Percentiles rank a stretch among this genome's conserved stretches.
phyloP scores from a whole-genome alignment of 352 stramenopile species.

The Phytophthora fragariae region DNA sequence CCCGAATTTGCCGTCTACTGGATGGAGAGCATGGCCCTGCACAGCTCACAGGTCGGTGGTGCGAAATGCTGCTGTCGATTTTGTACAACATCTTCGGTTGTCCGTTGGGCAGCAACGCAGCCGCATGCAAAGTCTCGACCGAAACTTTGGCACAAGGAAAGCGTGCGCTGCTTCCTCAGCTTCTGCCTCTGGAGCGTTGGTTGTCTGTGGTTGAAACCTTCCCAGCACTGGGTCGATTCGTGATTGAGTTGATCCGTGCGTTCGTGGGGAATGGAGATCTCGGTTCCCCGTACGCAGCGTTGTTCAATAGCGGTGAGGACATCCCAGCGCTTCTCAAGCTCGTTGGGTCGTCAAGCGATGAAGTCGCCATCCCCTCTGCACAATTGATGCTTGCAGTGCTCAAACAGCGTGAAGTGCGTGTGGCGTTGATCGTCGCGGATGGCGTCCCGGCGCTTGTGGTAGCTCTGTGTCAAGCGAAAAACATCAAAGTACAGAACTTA shows the following conservation, averaged over 20 bases:
- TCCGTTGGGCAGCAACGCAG: conserved; percentile 23
- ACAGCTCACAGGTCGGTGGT: conserved; percentile 29
- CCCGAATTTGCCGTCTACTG: conserved; percentile 36
- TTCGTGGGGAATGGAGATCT: conserved; percentile 45
- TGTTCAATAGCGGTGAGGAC: conserved; percentile 68
- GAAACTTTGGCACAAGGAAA: conserved; percentile 42
- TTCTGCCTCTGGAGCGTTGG: conserved; percentile 68
- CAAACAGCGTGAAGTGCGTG: conserved; percentile 61
- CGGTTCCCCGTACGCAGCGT: conserved; percentile 24
- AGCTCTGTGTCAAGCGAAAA: conserved; percentile 46
- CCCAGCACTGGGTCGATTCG: conserved; percentile 43
- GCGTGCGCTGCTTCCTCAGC: conserved; percentile 49
- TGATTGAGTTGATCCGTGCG: conserved; percentile 62
- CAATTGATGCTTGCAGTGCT: conserved; percentile 53
- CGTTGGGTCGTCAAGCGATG: conserved; percentile 35
- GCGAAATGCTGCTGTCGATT: conserved; percentile 53
- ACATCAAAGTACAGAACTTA: conserved; percentile 52
- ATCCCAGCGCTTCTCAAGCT: conserved; percentile 62
- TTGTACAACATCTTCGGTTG: conserved; percentile 75
- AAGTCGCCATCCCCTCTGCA: conserved; percentile 53
- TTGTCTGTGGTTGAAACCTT: conserved; percentile 43
- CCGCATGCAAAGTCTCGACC: background rate
- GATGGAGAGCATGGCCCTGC: conserved; percentile 25
- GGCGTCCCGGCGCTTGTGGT: conserved; percentile 64
- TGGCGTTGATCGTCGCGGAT: conserved; percentile 78